phyloP scores from a whole-genome alignment of 768 basidiomycete genomes.

The Boletus patriciae region DNA sequence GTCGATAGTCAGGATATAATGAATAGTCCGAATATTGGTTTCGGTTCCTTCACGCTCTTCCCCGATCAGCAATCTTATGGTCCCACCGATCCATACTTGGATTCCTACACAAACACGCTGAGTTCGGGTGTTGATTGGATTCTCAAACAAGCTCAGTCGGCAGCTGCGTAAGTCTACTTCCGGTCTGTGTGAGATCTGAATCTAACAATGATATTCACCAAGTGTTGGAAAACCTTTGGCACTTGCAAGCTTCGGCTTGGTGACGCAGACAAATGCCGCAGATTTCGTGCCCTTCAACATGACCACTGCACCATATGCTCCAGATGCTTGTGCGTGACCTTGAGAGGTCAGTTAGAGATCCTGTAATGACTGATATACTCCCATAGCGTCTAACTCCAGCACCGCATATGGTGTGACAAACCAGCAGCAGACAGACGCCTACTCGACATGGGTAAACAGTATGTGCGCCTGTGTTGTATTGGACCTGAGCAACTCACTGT shows the following conservation, averaged over 20 bases:
- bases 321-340: constrained; percentile 30
- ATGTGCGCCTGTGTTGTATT: constrained; percentile 15
- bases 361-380: constrained; percentile 1
- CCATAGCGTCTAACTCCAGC: constrained; percentile 16
- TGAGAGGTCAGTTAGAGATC: not conserved
- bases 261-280: constrained; percentile 52
- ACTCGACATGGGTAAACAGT: constrained; percentile 54
- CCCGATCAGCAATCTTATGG: constrained; percentile 65
- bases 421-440: constrained; percentile 52
- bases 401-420: constrained; percentile 53
- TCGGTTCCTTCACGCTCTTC: constrained; percentile 63
- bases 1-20: constrained; percentile 67
- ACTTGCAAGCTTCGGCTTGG: constrained; percentile 60
- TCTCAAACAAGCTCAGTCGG: constrained; percentile 43
- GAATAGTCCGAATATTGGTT: constrained; percentile 56
- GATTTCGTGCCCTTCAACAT: constrained; percentile 64
- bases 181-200: not conserved
- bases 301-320: constrained; percentile 42
- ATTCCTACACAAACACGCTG: constrained; percentile 53
- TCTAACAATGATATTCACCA: constrained; percentile 6
- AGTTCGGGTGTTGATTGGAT: constrained; percentile 59
- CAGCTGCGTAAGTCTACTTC: constrained; percentile 40
- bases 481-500: constrained; percentile 4
- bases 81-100: constrained; percentile 46
- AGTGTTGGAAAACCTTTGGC: constrained; percentile 58